Base-by-base conservation (phyloP, 352 stramenopile genomes). In the Phytopythium vexans region DNA sequence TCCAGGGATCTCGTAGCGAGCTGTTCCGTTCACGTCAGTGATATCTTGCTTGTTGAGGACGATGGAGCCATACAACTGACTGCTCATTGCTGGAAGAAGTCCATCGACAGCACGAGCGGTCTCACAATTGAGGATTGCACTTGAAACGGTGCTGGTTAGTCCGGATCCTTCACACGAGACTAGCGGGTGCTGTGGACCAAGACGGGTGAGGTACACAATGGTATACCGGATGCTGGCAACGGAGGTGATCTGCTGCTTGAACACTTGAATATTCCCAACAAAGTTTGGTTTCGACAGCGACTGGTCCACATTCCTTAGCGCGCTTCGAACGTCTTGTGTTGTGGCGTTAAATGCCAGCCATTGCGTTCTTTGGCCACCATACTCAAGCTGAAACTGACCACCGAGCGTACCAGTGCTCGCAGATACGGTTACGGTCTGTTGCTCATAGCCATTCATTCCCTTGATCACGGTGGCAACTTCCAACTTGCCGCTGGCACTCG, bases 371-470 rank as follows among this genome's bases (percentile, higher is more conserved):
- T 94, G 76, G 3, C 93, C 77, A 52, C 94, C 62, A 54, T 97
- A 97, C 8, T 65, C 74, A 32, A 99, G 58, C 36, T 74, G 70
- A 56, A 98, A 98, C 16, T 74, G 74, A 7, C 96, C 96, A 9
- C 82, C 78, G 2, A 98, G 79, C 0, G 49, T 64, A 0, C 79
- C 83, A 3, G 61, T 58, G 15, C 76, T 83, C 1, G 86, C 82
- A 2, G 67, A 72, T 10, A 98, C 68, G 3, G 68, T 86, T 3
- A 98, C 60, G 6, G 77, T 80, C 53, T 98, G 95, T 58, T 98
- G 88, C 35, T 97, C 93, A 50, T 85, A 98, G 5, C 96, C 95
- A 15, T 95, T 91, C 61, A 92, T 96, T 8, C 80, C 86, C 14
- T 87, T 66, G 5, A 98, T 85, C 36, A 95, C 71, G 2, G 89